phyloP scores from a whole-genome alignment of 306 rosid species.

The Cyamopsis tetragonoloba region DNA sequence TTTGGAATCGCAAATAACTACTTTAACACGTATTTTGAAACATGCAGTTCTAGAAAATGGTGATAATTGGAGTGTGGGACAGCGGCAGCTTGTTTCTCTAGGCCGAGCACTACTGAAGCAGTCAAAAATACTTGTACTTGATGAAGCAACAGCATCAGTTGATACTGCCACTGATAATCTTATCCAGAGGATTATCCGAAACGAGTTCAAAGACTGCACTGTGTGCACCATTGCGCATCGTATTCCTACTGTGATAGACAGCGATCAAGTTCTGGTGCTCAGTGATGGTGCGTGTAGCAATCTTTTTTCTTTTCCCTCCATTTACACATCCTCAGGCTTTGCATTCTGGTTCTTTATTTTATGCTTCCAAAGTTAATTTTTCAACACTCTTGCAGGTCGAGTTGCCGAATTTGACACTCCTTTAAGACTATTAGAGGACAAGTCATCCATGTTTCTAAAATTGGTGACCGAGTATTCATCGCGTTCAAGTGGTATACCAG shows the following conservation, averaged over 20 bases:
- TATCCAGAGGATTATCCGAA: conserved; percentile 87
- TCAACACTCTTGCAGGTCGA: conserved; percentile 50
- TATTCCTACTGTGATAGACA: conserved; percentile 93
- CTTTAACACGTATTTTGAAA: conserved; percentile 21
- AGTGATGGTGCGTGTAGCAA: conserved; percentile 70
- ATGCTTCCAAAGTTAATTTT: neutral
- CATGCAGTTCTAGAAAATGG: conserved; percentile 95
- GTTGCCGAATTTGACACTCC: conserved; percentile 88
- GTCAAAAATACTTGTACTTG: conserved; percentile 89
- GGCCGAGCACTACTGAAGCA: conserved; percentile 96
- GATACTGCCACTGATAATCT: conserved; percentile 92
- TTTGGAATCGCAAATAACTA: conserved; percentile 4
- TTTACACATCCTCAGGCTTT: neutral
- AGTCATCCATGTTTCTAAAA: conserved; percentile 90
- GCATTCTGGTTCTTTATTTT: neutral
- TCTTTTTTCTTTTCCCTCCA: neutral
- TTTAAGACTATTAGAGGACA: conserved; percentile 72
- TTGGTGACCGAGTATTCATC: conserved; percentile 90
- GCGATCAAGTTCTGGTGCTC: conserved; percentile 89
- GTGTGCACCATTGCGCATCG: conserved; percentile 98
- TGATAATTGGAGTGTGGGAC: conserved; percentile 99
- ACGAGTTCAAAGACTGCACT: conserved; percentile 83
- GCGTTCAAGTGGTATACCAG: conserved; percentile 75
- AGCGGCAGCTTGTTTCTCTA: conserved; percentile 88
- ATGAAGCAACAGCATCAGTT: conserved; percentile 98